These are phyloP conservation scores for Kwoniella sp. DNA, from an alignment of 768 basidiomycete species.

Conservation along the genomic window DNA sequence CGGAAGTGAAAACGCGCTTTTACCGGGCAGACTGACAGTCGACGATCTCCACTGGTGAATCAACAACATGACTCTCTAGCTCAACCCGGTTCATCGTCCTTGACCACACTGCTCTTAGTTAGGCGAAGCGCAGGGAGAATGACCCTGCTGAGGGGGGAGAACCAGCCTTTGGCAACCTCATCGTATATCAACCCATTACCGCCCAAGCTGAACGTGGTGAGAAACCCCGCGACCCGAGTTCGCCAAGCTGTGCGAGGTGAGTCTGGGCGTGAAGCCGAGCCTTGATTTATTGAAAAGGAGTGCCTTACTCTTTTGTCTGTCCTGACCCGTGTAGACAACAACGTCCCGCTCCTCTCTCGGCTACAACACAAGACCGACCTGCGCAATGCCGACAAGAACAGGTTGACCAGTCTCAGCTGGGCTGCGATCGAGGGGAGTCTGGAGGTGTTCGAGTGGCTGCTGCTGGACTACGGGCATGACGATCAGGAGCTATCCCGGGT, in stretches of 20 bases:
- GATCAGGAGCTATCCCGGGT: conserved; percentile 89
- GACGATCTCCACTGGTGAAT: too few species aligned
- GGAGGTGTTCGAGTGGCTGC: conserved; percentile 81
- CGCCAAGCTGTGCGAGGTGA: conserved; percentile 48
- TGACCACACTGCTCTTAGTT: too few species aligned
- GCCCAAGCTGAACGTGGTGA: conserved; percentile 19
- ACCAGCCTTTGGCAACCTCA: conserved; percentile 14
- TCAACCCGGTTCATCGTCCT: too few species aligned
- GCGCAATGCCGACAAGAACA: conserved; percentile 79
- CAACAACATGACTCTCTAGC: too few species aligned
- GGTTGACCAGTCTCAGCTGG: conserved; percentile 88
- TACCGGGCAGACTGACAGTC: too few species aligned
- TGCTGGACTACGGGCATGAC: conserved; percentile 80
- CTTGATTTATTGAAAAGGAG: neutral
- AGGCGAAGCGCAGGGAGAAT: too few species aligned
- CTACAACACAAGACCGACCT: conserved; percentile 71
- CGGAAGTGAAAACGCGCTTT: neutral
- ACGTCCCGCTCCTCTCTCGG: conserved; percentile 84
- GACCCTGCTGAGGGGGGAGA: too few species aligned
- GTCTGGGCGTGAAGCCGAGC: neutral
- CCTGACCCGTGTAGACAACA: conserved; percentile 66
- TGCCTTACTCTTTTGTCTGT: neutral
- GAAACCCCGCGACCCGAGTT: conserved; percentile 37
- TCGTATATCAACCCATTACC: neutral
- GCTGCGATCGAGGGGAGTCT: conserved; percentile 81